Evolutionary conservation across 768 basidiomycete genomes (phyloP), one percentile per base, ranked within the genome.

Genomic region (Lactifluus echinatus): DNA sequence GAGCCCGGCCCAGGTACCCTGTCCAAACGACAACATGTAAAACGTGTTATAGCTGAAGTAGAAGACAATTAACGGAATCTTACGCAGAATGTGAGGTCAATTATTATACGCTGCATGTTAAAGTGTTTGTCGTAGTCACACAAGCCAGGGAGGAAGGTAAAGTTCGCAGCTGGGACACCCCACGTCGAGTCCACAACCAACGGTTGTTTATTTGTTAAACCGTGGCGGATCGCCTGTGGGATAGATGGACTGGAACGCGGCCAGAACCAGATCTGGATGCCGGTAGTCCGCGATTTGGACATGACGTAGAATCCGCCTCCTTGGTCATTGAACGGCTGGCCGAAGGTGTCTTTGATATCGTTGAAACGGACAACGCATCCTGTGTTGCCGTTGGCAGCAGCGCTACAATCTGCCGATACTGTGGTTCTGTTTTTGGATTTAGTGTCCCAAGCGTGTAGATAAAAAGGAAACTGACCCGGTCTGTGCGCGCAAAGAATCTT

Each of bases 281-380:
- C 81, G 4, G 68, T 68, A 0, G 56, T 40, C 8, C 46, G 51
- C 26, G 74, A 71, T 43, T 77, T 75, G 57, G 71, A 64, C 74
- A 83, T 72, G 49, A 73, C 82, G 65, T 76, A 87, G 72, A 73
- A 83, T 0, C 86, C n/a, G n/a, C n/a, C 87, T 26, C 86, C 87
- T 23, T 77, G 75, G 14, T 66, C 68, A 64, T 84, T 84, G 69
- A 84, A 81, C 12, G 56, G 64, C 31, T 64, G 4, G 23, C 81
- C 81, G 63, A 76, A 81, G 11, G 78, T 77, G 8, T 42, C 12
- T 19, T 71, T 67, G 15, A 68, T 56, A 4, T 67, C 67, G 11
- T 56, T 64, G 62, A 77, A 75, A 2, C 67, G 62, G 21, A 79
- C 79, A 40, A 83, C 82, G 64, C 85, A 87, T 12, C 85, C 85